Conservation (phyloP, 2,329 filamentous ascomycete genomes). For the Parascedosporium putredinis region DNA sequence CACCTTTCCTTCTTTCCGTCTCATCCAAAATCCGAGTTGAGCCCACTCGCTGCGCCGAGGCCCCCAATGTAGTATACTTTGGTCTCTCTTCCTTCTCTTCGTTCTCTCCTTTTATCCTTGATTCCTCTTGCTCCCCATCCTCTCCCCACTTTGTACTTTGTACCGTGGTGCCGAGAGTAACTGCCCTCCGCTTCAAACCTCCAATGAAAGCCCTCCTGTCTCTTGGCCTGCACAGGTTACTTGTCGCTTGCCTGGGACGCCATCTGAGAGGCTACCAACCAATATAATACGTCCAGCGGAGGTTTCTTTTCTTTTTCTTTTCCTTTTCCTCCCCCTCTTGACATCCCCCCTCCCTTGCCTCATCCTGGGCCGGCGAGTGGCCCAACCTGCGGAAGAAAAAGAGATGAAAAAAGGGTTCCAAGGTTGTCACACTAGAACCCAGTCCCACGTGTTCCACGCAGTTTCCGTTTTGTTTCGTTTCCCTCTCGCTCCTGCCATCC, state of each 20-base stretch:
- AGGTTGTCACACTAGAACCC: neutral
- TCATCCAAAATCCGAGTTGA: no score
- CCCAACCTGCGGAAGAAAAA: neutral
- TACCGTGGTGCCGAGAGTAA: no score
- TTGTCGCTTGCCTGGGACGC: neutral
- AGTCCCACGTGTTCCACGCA: conserved; percentile 4
- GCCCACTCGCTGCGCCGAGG: no score
- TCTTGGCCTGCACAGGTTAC: neutral
- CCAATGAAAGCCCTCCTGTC: neutral
- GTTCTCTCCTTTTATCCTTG: no score
- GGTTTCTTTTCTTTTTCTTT: no score
- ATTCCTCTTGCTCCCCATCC: neutral
- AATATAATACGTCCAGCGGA: neutral
- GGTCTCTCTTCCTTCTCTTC: no score
- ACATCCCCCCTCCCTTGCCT: no score
- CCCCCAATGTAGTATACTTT: no score
- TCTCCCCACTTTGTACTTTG: neutral
- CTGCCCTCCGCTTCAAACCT: neutral
- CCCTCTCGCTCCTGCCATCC: neutral
- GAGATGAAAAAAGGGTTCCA: neutral
- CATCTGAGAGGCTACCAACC: neutral
- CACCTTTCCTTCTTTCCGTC: no score
- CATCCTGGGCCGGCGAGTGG: neutral
- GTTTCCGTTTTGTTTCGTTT: neutral
- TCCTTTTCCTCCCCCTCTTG: no score